Conservation (phyloP, 2,329 filamentous ascomycete species). For the Plectosphaerella cucumerina region DNA sequence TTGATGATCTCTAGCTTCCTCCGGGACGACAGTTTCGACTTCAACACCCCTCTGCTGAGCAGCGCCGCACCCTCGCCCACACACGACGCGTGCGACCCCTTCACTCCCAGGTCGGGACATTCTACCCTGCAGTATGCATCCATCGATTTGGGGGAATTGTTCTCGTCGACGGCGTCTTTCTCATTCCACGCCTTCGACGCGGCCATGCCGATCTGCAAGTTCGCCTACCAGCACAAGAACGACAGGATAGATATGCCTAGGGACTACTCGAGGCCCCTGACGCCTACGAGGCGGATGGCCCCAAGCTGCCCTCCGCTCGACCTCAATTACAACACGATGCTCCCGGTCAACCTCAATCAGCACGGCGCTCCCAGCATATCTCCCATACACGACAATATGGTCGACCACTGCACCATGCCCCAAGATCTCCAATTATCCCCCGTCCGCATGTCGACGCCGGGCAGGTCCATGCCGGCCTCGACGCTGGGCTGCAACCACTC, state of each 20-base stretch:
- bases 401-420: slow-evolving; percentile 5
- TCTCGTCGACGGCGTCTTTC: slow-evolving; percentile 18
- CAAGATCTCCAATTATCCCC: slow-evolving; percentile 13
- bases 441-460: slow-evolving; percentile 12
- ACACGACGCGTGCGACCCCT: slow-evolving; percentile 40
- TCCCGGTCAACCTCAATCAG: slow-evolving; percentile 20
- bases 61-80: slow-evolving; percentile 25
- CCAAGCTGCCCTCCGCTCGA: slow-evolving; percentile 17
- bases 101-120: slow-evolving; percentile 39
- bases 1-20: slow-evolving; percentile 10
- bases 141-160: slow-evolving; percentile 31
- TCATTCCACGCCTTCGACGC: slow-evolving; percentile 21
- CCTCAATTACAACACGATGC: slow-evolving; percentile 33
- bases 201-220: neutral
- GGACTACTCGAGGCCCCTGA: slow-evolving; percentile 5
- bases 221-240: neutral
- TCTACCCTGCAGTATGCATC: slow-evolving; percentile 34
- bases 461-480: slow-evolving; percentile 26
- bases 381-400: neutral
- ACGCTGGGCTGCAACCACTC: slow-evolving; percentile 29
- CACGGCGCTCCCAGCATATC: slow-evolving; percentile 13
- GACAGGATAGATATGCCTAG: slow-evolving; percentile 1
- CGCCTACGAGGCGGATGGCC: slow-evolving; percentile 9
- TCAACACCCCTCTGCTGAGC: slow-evolving; percentile 10
- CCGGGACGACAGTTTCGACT: slow-evolving; percentile 10